phyloP scores from a whole-genome alignment of 768 basidiomycete genomes.

The Lactarius quietus region DNA sequence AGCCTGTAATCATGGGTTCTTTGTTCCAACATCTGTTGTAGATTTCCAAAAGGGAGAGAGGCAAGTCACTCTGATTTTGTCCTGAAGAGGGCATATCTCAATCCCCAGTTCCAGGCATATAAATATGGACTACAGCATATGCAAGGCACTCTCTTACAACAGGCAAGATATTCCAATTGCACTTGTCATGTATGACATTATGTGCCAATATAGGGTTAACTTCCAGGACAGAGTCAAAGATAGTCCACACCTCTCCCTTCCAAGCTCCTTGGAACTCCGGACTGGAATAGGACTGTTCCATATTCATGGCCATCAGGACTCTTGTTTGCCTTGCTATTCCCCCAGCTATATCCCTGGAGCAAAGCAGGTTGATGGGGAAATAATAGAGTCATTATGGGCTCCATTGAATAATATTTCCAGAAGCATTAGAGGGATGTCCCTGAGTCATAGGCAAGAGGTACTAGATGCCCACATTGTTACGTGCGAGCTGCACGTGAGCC shows the following conservation, averaged over 20 bases:
- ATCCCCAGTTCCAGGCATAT: not conserved
- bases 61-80: not conserved
- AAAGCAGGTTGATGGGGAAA: constrained; percentile 34
- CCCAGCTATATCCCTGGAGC: constrained; percentile 32
- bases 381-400: constrained; percentile 37
- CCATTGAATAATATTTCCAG: constrained; percentile 31
- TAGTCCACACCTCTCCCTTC: not conserved
- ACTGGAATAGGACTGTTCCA: constrained; percentile 33
- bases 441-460: constrained; percentile 27
- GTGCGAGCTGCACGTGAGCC: too few species aligned
- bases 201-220: not conserved
- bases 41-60: not conserved
- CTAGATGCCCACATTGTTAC: constrained; percentile 30
- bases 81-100: too few species aligned
- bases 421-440: constrained; percentile 28
- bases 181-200: not conserved
- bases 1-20: not conserved
- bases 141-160: not conserved
- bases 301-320: constrained; percentile 27
- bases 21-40: not conserved
- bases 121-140: not conserved
- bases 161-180: not conserved
- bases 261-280: not conserved
- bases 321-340: constrained; percentile 24
- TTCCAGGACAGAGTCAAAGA: not conserved